Evolutionary conservation across 192 early-diverging fungal genomes (phyloP), one percentile per base, ranked within the genome.

Genomic region (Rhizophagus sp.): DNA sequence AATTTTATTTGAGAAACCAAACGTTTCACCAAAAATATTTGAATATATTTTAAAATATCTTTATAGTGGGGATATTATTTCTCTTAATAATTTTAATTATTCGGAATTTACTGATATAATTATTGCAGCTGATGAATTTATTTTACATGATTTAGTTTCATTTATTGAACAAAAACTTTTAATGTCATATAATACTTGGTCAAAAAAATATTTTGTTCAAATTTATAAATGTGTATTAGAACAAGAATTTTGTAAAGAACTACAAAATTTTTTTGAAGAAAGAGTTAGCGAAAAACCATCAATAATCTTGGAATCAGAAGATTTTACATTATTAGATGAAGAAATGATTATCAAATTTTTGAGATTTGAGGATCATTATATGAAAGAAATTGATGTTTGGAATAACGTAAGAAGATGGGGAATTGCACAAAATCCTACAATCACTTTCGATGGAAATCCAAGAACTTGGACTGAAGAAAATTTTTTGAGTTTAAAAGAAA

Each of bases 31-130:
- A 10, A 19, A 34, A 44, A 19, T 47, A 24, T 70, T 70, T 24
- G 68, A 70, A 2, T n/a, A 25, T 41, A 44, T 70, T 41, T 41
- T 70, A 19, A 70, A 70, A 39, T 70, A 70, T 70, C 33, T 70
- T 70, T 70, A 36, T 44, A 70, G 33, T 41, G 34, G 33, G 12
- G 33, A 22, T 11, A 34, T 19, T 4, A 25, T 24, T 4, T 30
- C 50, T 15, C 22, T 41, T 11, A 15, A 27, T n/a, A n/a, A 57
- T 57, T 57, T 57, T 17, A 22, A 57, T 57, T 57, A 17, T 17
- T 13, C 0, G 22, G 52, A 57, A 57, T 57, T 22, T 6, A n/a
- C 7, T 15, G 52, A 57, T 57, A 17, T 57, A 57, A 17, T 57
- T 22, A 22, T 57, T 57, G 17, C 52, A 4, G 52, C 52, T n/a